phyloP scores from a whole-genome alignment of 1,139 yeast genomes.

The Hyphopichia buzzinii region DNA sequence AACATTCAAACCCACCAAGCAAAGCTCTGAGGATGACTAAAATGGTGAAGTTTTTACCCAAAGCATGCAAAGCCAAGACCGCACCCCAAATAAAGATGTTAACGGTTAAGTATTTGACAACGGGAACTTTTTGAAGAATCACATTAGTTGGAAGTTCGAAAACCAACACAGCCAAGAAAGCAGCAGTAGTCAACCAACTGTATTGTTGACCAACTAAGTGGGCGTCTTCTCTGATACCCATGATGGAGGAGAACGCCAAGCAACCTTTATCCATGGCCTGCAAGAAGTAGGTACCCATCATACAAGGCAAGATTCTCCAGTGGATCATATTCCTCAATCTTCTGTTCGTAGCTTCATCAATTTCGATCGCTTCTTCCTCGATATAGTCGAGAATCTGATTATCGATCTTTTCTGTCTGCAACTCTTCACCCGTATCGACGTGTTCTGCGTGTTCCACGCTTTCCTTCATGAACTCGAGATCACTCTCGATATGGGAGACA shows the following conservation, averaged over 20 bases:
- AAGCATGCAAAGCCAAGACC: constrained; percentile 15
- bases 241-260: constrained; percentile 23
- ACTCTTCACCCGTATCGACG: constrained; percentile 8
- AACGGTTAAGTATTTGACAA: constrained; percentile 14
- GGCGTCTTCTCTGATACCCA: constrained; percentile 11
- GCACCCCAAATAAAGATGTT: constrained; percentile 17
- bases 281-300: constrained; percentile 14
- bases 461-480: constrained; percentile 6
- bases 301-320: constrained; percentile 14
- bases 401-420: constrained; percentile 12
- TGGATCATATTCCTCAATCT: constrained; percentile 18
- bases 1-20: constrained; percentile 43
- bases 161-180: constrained; percentile 4
- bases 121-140: constrained; percentile 27
- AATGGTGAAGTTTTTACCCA: constrained; percentile 43
- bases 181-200: constrained; percentile 11
- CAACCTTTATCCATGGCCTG: constrained; percentile 45
- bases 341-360: constrained; percentile 20
- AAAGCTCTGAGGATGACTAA: constrained; percentile 49
- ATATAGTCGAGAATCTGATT: constrained; percentile 18
- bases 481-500: not conserved
- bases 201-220: constrained; percentile 10
- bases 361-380: constrained; percentile 18
- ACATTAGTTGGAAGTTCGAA: constrained; percentile 31
- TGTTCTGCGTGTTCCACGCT: constrained; percentile 11